Base-by-base conservation (phyloP, 495 filamentous ascomycete species). In the Schizothecium vesticola region DNA sequence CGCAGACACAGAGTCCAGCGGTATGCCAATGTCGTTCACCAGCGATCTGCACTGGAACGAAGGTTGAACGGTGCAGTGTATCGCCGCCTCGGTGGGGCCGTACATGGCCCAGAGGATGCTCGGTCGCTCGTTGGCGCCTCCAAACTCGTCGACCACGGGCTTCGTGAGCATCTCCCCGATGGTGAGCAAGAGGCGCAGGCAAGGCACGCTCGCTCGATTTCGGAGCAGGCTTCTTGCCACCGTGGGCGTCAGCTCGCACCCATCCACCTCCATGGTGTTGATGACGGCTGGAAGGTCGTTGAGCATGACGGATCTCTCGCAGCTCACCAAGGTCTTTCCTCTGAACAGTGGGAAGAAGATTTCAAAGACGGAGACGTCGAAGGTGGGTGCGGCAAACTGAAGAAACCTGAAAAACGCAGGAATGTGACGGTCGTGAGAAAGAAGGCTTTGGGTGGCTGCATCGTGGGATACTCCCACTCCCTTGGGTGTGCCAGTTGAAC, bases 301-400 rank as follows among this genome's bases (percentile, higher is more conserved):
- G 26, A 95, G 83, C 79, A 94, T 85, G 4, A 82, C 74, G 22
- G 78, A 76, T 23, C 92, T 85, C 23, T 84, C 80, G 64, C 90
- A 90, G 60, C 86, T 86, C 57, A 93, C 86, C 8, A 96, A 82
- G 0, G 91, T 93, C 26, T 78, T 80, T 1, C 91, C 90, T 61
- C 91, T 82, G 62, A 87, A 87, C 1, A 92, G 74, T 1, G 92
- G 88, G 72, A 94, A 96, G 80, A 95, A 96, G 8, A 93, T 91
- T 73, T 96, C 92, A 68, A 95, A 95, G 0, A 94, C 87, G 0
- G 90, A 94, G 4, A 96, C 92, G 73, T 96, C 92, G 70, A 96
- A 96, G 0, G 91, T 94, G 0, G 92, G 91, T 9, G 91, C 87
- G 0, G 92, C 92, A 74, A 96, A 96, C 77, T 96, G 92, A 3